A percentile compares a stretch with the other conserved stretches of the same genome.
phyloP scores from a whole-genome alignment of 306 rosid genomes.

The Oemleria cerasiformis region DNA sequence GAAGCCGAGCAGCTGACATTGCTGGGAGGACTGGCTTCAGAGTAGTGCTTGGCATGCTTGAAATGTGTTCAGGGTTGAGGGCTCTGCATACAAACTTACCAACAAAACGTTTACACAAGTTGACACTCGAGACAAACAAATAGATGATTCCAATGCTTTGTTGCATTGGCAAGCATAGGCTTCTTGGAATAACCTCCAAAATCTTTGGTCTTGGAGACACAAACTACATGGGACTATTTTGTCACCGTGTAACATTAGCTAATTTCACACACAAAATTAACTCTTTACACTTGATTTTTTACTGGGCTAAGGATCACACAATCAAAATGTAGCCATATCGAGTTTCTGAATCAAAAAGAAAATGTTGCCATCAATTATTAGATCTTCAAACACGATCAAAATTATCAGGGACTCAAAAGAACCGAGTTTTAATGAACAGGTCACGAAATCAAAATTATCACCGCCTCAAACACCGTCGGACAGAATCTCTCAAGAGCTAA shows the following conservation, averaged over 20 bases:
- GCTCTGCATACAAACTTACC: not conserved
- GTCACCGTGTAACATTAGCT: not conserved
- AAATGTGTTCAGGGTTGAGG: not conserved
- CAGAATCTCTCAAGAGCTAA: constrained; percentile 9
- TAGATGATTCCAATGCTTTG: constrained; percentile 32
- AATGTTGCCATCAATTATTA: constrained; percentile 14
- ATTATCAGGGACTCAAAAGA: not conserved
- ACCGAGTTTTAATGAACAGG: constrained; percentile 3
- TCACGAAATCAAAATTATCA: constrained; percentile 1
- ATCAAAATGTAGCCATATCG: too few relatives aligned
- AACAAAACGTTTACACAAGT: not conserved
- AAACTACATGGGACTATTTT: too few relatives aligned
- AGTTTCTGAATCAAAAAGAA: not conserved
- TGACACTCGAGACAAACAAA: not conserved
- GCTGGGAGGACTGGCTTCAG: constrained; percentile 15
- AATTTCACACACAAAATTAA: too few relatives aligned
- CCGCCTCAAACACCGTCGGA: not conserved
- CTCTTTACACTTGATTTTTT: too few relatives aligned
- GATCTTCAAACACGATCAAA: constrained; percentile 16
- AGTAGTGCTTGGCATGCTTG: constrained; percentile 9
- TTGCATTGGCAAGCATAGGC: too few relatives aligned
- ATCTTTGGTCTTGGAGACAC: constrained; percentile 1
- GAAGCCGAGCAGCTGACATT: constrained; percentile 36
- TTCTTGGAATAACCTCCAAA: constrained; percentile 18
- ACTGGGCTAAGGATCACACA: too few relatives aligned